These are phyloP conservation scores for Wickerhamomyces queroliae DNA, from an alignment of 805 yeast species.

Conservation along the genomic window DNA sequence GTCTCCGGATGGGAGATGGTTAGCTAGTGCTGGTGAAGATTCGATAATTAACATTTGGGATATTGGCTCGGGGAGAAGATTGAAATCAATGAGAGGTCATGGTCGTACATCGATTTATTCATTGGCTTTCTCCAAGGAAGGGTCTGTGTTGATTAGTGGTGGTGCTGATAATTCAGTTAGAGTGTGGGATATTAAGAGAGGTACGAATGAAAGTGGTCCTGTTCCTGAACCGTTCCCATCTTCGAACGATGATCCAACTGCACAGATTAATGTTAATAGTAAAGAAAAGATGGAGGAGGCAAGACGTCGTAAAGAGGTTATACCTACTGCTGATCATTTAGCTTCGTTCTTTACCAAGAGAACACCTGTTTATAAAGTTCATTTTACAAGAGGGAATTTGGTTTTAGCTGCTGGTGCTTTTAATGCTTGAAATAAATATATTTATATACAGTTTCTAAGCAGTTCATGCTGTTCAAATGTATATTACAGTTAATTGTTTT, in stretches of 20 bases:
- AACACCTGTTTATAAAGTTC: constrained; percentile 91
- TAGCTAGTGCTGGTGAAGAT: constrained; percentile 94
- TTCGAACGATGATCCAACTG: constrained; percentile 27
- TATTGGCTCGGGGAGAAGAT: constrained; percentile 80
- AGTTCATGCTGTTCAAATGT: too few relatives aligned
- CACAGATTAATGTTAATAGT: constrained; percentile 20
- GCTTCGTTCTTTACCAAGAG: constrained; percentile 90
- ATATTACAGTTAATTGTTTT: too few relatives aligned
- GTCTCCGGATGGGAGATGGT: constrained; percentile 95
- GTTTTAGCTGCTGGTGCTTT: constrained; percentile 94
- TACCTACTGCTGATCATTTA: constrained; percentile 86
- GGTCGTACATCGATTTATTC: constrained; percentile 85
- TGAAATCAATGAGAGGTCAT: constrained; percentile 93
- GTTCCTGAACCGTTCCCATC: constrained; percentile 65
- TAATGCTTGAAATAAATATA: constrained; percentile 13
- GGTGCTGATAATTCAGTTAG: constrained; percentile 91
- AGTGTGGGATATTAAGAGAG: constrained; percentile 91
- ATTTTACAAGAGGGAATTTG: constrained; percentile 84
- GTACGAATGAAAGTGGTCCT: constrained; percentile 73
- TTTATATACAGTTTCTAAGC: neutral
- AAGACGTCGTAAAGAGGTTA: constrained; percentile 58
- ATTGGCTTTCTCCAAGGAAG: constrained; percentile 78
- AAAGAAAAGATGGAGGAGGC: constrained; percentile 37
- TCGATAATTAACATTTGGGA: constrained; percentile 89
- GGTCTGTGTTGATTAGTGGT: constrained; percentile 82